Percentiles rank a stretch among this genome's conserved stretches.
These are phyloP conservation scores for Penicillium canescens DNA, from an alignment of 495 filamentous ascomycete species.

Conservation along the genomic window DNA sequence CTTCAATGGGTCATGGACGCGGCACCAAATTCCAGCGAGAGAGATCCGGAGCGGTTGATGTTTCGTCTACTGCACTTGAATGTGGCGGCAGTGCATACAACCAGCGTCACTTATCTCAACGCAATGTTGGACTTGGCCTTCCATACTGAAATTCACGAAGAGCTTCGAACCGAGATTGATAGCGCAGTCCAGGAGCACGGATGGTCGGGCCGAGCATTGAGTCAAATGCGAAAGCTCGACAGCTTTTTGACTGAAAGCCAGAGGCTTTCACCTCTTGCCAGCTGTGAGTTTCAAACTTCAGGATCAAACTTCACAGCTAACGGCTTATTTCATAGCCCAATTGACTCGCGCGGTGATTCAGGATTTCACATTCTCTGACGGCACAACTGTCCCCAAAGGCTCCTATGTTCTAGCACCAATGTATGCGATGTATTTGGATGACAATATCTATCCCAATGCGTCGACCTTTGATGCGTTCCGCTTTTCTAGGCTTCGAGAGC, in stretches of 20 bases:
- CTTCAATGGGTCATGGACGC: background rate
- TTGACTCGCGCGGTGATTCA: background rate
- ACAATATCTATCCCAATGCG: conserved; percentile 20
- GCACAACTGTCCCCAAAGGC: background rate
- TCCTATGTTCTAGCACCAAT: too few species aligned
- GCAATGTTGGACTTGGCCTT: background rate
- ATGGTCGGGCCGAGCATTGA: background rate
- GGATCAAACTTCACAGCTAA: too few species aligned
- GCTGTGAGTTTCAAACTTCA: too few species aligned
- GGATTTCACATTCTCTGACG: conserved; percentile 6
- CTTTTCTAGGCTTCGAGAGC: conserved; percentile 47
- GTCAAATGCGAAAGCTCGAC: background rate
- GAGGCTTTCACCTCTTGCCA: background rate
- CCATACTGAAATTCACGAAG: background rate
- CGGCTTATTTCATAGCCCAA: too few species aligned
- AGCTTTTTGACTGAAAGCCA: background rate
- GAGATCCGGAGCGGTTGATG: background rate
- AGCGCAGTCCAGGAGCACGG: background rate
- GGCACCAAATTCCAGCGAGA: background rate
- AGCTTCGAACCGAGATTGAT: background rate
- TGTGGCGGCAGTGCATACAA: background rate
- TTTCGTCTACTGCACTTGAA: background rate
- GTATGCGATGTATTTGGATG: background rate
- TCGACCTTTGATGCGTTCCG: conserved; percentile 55
- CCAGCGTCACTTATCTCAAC: background rate